Base-by-base conservation (phyloP, 257 asterid genomes). In the Forsythia viridissima region DNA sequence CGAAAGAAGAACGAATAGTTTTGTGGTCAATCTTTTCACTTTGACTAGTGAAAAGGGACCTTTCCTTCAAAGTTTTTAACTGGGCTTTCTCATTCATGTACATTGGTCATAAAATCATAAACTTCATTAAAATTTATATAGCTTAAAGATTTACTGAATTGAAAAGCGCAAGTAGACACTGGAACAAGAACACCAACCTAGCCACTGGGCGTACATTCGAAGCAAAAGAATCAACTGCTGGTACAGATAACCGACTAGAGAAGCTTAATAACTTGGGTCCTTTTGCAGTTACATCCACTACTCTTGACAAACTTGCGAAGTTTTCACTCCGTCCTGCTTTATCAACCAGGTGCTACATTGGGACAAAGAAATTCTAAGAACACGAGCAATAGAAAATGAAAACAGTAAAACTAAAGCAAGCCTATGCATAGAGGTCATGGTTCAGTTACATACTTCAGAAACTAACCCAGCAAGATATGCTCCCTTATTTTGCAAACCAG, bases 391-490 rank as follows among this genome's bases (percentile, higher is more conserved):
- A 40, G 15, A 38, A 61, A 30, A 78, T 66, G 70, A 76, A 51
- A 30, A 68, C 30, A 71, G 37, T 71, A 73, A 77, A 75, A 52
- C 43, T 71, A 79, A 34, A 78, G 83, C 15, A 39, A 63, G 79
- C 72, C 71, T 36, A 61, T 80, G 40, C 72, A 39, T 11, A 78
- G 42, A 78, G 61, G 77, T 72, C 74, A 21, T 16, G 24, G 70
- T 9, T 63, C 70, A 71, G 78, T 63, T 71, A 69, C 90, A 34
- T 90, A 94, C 99, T 88, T 79, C 84, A 79, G 97, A 86, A 76
- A 94, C 90, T 83, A 94, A 84, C 71, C 87, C 93, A 67, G 88
- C 90, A 30, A 94, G 91, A 85, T 84, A 93, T 83, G 87, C 93
- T 83, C 94, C 92, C 85, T 90, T 94, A 74, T 93, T 83, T 75